Percentiles rank a stretch among this genome's conserved stretches.
phyloP scores from a whole-genome alignment of 768 basidiomycete genomes.

The Scleroderma bovista region DNA sequence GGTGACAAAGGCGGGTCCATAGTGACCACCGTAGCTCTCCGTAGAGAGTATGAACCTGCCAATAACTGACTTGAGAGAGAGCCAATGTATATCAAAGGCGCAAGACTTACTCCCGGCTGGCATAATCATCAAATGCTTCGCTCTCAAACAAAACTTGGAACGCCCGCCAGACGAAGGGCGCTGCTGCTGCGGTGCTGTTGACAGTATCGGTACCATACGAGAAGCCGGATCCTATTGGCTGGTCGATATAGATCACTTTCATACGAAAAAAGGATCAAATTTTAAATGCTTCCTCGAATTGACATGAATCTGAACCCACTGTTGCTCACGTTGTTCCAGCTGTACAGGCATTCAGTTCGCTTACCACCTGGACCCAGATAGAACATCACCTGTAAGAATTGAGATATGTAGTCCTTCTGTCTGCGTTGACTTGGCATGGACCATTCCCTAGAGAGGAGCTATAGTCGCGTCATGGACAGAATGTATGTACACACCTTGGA shows the following conservation, averaged over 20 bases:
- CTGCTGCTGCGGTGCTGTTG: constrained; percentile 44
- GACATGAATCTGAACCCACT: constrained; percentile 27
- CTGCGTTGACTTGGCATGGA: constrained; percentile 54
- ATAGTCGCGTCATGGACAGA: neutral
- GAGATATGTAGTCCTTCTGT: constrained; percentile 43
- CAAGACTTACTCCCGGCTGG: constrained; percentile 45
- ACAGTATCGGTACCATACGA: constrained; percentile 53
- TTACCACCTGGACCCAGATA: neutral
- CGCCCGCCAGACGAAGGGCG: constrained; percentile 54
- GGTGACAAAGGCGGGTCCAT: constrained; percentile 43
- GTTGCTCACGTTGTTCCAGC: constrained; percentile 68
- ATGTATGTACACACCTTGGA: constrained; percentile 40
- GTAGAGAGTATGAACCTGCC: constrained; percentile 59
- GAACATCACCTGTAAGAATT: constrained; percentile 53
- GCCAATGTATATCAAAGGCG: neutral
- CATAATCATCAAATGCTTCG: constrained; percentile 43
- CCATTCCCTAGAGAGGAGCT: constrained; percentile 44
- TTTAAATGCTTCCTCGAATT: too few species aligned
- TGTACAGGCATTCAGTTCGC: constrained; percentile 10
- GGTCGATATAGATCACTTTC: constrained; percentile 65
- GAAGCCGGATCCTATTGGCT: constrained; percentile 64
- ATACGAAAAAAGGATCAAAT: too few species aligned
- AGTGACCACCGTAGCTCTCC: constrained; percentile 67
- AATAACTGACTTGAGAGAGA: neutral
- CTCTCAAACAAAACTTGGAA: constrained; percentile 63